Percentiles rank a stretch among this genome's conserved stretches.
These are phyloP conservation scores for Claviceps sp. DNA, from an alignment of 2,329 filamentous ascomycete genomes.

Conservation along the genomic window DNA sequence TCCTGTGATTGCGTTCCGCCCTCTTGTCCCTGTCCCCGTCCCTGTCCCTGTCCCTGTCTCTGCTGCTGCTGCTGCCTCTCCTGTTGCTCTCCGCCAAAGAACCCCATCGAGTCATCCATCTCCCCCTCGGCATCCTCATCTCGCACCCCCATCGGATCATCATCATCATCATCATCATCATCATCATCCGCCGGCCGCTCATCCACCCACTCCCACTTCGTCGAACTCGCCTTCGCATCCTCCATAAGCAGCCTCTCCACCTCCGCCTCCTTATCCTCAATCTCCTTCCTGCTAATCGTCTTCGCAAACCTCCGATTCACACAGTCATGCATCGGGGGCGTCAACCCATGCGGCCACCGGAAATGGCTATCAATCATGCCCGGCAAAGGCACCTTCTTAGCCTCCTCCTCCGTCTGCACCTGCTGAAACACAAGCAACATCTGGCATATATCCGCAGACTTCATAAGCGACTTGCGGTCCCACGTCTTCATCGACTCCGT, in stretches of 20 bases:
- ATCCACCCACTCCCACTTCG: constrained; percentile 53
- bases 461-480: constrained; percentile 79
- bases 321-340: constrained; percentile 77
- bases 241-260: constrained; percentile 61
- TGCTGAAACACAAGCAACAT: constrained; percentile 69
- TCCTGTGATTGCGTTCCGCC: no score
- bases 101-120: constrained; percentile 28
- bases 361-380: constrained; percentile 54
- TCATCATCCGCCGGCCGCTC: constrained; percentile 33
- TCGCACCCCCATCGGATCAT: constrained; percentile 12
- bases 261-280: constrained; percentile 70
- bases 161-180: constrained; percentile 22
- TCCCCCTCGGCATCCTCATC: constrained; percentile 39
- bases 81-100: constrained; percentile 16
- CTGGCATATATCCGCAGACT: constrained; percentile 77
- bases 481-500: constrained; percentile 88
- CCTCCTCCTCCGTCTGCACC: constrained; percentile 54
- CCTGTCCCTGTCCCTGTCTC: constrained; percentile 11
- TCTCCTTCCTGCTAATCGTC: constrained; percentile 67
- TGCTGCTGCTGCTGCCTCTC: background rate
- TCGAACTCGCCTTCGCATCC: constrained; percentile 48
- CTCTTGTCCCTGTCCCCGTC: constrained; percentile 26
- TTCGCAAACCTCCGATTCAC: constrained; percentile 73
- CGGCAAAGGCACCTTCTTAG: constrained; percentile 53
- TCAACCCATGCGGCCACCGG: constrained; percentile 74